Evolutionary conservation across 2,329 filamentous ascomycete genomes (phyloP).

Genomic region (Aspergillus sp.): DNA sequence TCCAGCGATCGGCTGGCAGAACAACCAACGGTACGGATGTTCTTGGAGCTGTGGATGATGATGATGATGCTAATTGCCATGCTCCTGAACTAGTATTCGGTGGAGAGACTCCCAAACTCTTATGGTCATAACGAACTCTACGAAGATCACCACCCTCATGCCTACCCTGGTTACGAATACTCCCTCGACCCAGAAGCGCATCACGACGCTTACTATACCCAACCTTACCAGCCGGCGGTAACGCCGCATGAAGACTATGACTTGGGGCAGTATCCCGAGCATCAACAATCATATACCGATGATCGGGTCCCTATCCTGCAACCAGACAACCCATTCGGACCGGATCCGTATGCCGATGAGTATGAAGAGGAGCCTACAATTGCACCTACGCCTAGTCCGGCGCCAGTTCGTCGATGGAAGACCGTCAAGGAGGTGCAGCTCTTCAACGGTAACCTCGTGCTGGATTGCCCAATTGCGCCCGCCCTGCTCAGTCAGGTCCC

Average conservation of each 20-base stretch:
- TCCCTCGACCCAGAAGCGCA: conserved; percentile 79
- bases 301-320: conserved; percentile 75
- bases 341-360: conserved; percentile 57
- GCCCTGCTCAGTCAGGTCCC: conserved; percentile 82
- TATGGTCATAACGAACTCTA: conserved; percentile 65
- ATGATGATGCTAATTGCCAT: conserved; percentile 13
- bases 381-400: conserved; percentile 52
- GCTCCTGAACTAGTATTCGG: conserved; percentile 59
- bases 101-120: conserved; percentile 65
- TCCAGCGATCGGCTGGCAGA: conserved; percentile 73
- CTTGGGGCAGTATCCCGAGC: conserved; percentile 54
- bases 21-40: conserved; percentile 73
- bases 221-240: conserved; percentile 73
- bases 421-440: conserved; percentile 98
- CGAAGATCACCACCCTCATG: conserved; percentile 54
- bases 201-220: conserved; percentile 82
- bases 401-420: conserved; percentile 84
- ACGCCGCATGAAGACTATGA: conserved; percentile 58
- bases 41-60: background rate
- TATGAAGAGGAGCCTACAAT: conserved; percentile 45
- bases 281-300: conserved; percentile 63
- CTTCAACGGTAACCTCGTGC: conserved; percentile 93
- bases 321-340: conserved; percentile 62
- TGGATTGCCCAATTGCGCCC: conserved; percentile 94
- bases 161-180: conserved; percentile 66